A percentile compares a stretch with the other conserved stretches of the same genome.
These are phyloP conservation scores for Fusarium hainanense DNA, from an alignment of 2,329 filamentous ascomycete genomes.

Conservation along the genomic window DNA sequence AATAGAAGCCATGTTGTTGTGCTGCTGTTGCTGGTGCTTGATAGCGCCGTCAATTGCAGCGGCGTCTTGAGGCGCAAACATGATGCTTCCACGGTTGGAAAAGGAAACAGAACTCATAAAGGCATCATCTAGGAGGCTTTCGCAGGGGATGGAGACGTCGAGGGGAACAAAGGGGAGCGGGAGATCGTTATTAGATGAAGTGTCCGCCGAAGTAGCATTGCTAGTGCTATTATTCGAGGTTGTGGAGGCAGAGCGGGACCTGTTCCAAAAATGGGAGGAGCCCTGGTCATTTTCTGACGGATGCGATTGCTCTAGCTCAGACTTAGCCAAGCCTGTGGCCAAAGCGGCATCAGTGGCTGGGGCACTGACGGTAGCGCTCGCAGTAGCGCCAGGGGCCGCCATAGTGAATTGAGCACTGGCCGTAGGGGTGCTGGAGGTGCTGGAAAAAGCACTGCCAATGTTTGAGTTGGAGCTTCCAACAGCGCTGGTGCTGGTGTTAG, in stretches of 20 bases:
- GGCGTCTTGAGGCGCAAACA: constrained; percentile 63
- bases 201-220: constrained; percentile 38
- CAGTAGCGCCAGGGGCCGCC: constrained; percentile 25
- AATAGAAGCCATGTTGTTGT: constrained; percentile 10
- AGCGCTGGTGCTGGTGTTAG: constrained; percentile 15
- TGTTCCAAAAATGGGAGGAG: constrained; percentile 46
- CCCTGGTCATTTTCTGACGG: constrained; percentile 32
- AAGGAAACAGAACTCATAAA: constrained; percentile 68
- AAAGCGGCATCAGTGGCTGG: constrained; percentile 34
- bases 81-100: constrained; percentile 72
- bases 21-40: constrained; percentile 12
- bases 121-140: constrained; percentile 67
- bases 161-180: constrained; percentile 61
- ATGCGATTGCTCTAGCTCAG: constrained; percentile 30
- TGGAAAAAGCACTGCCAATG: constrained; percentile 25
- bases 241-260: constrained; percentile 41
- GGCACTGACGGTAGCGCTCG: constrained; percentile 35
- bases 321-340: constrained; percentile 29
- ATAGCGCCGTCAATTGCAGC: constrained; percentile 38
- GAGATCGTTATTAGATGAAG: constrained; percentile 47
- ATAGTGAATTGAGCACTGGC: constrained; percentile 30
- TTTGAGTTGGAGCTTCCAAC: constrained; percentile 5
- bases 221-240: constrained; percentile 44
- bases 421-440: constrained; percentile 29
- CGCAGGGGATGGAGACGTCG: constrained; percentile 66